Conservation (phyloP, 2,329 filamentous ascomycete genomes). For the Aspergillus cejpii region DNA sequence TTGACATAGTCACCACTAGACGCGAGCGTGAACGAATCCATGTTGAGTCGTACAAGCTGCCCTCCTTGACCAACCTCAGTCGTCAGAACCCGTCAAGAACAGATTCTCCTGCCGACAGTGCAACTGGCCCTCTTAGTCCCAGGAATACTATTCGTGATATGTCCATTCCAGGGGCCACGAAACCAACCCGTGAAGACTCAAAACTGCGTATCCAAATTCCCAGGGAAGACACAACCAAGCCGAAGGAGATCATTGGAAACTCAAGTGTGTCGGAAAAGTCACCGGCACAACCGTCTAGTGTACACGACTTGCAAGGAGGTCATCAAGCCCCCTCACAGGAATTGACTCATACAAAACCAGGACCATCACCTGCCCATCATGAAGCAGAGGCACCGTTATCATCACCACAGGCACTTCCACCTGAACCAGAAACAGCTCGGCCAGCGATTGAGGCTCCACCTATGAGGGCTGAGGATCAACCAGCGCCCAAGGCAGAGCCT, state of each 20-base stretch:
- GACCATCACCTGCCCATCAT: not conserved
- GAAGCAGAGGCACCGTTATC: not conserved
- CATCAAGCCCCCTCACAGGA: not conserved
- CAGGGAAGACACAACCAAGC: not conserved
- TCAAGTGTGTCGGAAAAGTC: not conserved
- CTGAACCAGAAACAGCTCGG: not conserved
- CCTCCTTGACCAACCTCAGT: not conserved
- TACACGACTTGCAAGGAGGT: not conserved
- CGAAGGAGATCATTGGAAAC: not conserved
- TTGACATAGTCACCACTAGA: conserved; percentile 4
- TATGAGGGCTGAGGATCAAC: not conserved
- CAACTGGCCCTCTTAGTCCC: not conserved
- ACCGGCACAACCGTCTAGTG: not conserved
- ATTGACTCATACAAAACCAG: not conserved
- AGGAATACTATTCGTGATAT: not conserved
- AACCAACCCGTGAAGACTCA: not conserved
- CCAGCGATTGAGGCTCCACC: not conserved
- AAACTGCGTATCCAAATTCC: not conserved
- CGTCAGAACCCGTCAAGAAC: not conserved
- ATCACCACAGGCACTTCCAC: not conserved
- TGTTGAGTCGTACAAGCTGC: not conserved
- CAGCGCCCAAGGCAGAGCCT: not conserved
- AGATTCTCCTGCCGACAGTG: not conserved
- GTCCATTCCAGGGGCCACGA: not conserved
- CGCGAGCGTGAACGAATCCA: not conserved